phyloP scores from a whole-genome alignment of 2,329 filamentous ascomycete genomes.

The Colletotrichum spaethianum region DNA sequence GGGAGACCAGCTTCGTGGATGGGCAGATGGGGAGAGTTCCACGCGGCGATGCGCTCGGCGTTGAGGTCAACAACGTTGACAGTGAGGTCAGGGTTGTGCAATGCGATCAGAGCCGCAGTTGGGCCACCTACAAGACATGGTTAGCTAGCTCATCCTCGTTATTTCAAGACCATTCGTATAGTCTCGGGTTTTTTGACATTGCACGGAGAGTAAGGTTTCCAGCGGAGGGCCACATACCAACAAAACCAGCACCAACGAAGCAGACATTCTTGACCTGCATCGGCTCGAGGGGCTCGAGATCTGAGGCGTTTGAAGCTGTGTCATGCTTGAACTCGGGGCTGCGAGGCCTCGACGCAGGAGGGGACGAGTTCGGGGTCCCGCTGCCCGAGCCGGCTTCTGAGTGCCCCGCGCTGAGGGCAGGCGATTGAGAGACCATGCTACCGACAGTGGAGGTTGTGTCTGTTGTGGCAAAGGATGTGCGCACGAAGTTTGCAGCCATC shows the following conservation, averaged over 20 bases:
- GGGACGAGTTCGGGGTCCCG: conserved; percentile 42
- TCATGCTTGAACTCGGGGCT: conserved; percentile 39
- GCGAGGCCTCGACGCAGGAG: conserved; percentile 40
- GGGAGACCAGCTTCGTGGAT: conserved; percentile 82
- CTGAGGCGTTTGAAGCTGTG: neutral
- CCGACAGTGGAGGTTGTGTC: conserved; percentile 39
- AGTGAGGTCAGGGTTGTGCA: conserved; percentile 78
- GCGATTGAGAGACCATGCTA: conserved; percentile 37
- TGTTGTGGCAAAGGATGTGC: conserved; percentile 23
- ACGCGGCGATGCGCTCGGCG: conserved; percentile 74
- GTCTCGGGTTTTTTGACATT: neutral
- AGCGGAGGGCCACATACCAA: conserved; percentile 68
- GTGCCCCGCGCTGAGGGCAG: conserved; percentile 33
- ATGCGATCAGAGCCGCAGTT: conserved; percentile 81
- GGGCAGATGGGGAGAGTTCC: conserved; percentile 81
- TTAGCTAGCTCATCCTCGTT: conserved; percentile 31
- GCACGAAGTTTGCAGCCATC: conserved; percentile 37
- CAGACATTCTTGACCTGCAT: conserved; percentile 68
- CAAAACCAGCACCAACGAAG: conserved; percentile 83
- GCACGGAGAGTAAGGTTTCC: neutral
- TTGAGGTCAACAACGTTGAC: conserved; percentile 85
- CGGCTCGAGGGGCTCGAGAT: conserved; percentile 37
- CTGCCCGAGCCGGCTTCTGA: conserved; percentile 39
- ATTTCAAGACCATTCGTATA: neutral
- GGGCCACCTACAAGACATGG: conserved; percentile 71